A percentile compares a stretch with the other conserved stretches of the same genome.
phyloP scores from a whole-genome alignment of 208 protist genomes.

The Leishmania amazonensis region DNA sequence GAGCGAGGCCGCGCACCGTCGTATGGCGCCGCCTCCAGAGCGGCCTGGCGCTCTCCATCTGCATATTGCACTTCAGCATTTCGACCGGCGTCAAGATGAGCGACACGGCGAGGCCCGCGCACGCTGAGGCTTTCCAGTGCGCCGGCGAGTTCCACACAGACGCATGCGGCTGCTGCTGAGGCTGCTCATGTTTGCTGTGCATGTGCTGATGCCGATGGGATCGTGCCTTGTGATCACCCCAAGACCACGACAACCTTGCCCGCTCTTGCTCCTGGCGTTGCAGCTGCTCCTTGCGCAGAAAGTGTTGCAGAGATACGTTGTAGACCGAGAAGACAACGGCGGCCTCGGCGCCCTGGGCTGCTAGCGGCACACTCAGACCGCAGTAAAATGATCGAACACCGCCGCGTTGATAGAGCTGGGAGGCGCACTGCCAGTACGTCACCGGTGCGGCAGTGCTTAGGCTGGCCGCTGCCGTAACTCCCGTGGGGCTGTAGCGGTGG shows the following conservation, averaged over 20 bases:
- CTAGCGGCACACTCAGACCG: constrained; percentile 64
- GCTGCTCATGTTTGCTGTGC: background rate
- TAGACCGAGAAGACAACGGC: constrained; percentile 64
- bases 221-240: background rate
- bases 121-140: constrained; percentile 39
- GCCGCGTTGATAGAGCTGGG: constrained; percentile 36
- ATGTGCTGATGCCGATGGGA: background rate
- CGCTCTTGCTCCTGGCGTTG: constrained; percentile 4
- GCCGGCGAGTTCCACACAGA: constrained; percentile 27
- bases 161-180: background rate
- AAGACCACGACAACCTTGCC: background rate
- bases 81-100: constrained; percentile 76
- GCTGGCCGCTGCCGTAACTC: no score
- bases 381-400: constrained; percentile 71
- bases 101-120: constrained; percentile 56
- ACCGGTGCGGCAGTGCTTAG: background rate
- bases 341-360: constrained; percentile 53
- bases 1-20: constrained; percentile 18
- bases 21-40: constrained; percentile 18
- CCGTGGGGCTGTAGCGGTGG: background rate
- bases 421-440: constrained; percentile 46
- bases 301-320: constrained; percentile 24
- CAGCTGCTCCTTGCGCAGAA: constrained; percentile 13
- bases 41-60: constrained; percentile 35
- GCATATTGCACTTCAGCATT: constrained; percentile 71